These are phyloP conservation scores for Crucibulum cyathiforme DNA, from an alignment of 1,284 basidiomycete species.

Conservation along the genomic window DNA sequence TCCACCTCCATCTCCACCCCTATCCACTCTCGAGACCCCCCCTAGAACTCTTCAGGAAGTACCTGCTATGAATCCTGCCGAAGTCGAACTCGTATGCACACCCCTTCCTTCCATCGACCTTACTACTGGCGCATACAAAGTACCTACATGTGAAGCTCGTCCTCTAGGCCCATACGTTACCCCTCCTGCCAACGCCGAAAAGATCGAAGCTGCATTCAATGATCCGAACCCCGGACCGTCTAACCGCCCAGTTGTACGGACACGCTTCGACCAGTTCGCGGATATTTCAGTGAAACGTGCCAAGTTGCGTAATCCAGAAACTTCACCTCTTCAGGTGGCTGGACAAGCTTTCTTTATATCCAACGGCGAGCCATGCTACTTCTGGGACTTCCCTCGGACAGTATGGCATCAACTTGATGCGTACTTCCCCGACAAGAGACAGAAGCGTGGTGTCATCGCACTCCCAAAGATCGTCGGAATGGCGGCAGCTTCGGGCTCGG, in stretches of 20 bases:
- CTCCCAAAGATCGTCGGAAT: conserved; percentile 76
- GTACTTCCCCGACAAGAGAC: conserved; percentile 51
- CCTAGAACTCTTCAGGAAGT: conserved; percentile 44
- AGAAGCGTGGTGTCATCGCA: conserved; percentile 48
- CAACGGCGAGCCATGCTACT: conserved; percentile 94
- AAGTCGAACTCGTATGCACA: conserved; percentile 54
- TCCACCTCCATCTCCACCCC: conserved; percentile 45
- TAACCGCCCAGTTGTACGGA: conserved; percentile 71
- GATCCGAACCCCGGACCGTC: conserved; percentile 51
- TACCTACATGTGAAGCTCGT: conserved; percentile 80
- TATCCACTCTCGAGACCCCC: conserved; percentile 39
- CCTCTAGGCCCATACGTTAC: conserved; percentile 81
- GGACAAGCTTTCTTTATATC: conserved; percentile 98
- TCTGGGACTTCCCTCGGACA: conserved; percentile 92
- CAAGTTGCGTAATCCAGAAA: conserved; percentile 49
- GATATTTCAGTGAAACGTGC: conserved; percentile 57
- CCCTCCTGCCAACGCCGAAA: conserved; percentile 62
- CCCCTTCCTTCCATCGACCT: conserved; percentile 70
- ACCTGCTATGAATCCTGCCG: conserved; percentile 46
- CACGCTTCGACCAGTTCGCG: conserved; percentile 76
- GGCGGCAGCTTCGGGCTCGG: conserved; percentile 72
- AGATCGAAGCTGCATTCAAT: conserved; percentile 68
- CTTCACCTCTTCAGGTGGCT: conserved; percentile 75
- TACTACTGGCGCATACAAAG: conserved; percentile 64
- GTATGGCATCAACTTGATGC: conserved; percentile 86